Base-by-base conservation (phyloP, 805 yeast genomes). In the fission yeast (Schizosaccharomyces pombe) region DNA sequence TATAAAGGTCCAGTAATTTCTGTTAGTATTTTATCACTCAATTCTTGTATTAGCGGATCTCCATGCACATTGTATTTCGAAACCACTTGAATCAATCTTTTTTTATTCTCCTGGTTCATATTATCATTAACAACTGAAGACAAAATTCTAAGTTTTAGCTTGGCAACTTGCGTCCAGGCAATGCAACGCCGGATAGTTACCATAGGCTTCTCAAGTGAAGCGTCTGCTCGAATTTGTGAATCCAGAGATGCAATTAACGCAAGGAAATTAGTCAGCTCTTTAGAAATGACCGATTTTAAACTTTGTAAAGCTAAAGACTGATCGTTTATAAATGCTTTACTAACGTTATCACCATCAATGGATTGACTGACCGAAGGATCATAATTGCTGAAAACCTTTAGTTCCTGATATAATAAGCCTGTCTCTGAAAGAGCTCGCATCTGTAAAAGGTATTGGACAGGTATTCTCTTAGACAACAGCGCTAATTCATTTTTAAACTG, bases 41-140 rank as follows among this genome's bases (percentile, higher is more conserved):
- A 61, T 0, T 62, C 58, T 33, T 69, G 61, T 1, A 85, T 70
- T 3, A 69, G 57, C 6, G 62, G 58, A 62, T 89, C 94, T 1
- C 95, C 95, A 62, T 78, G 77, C 29, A 68, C 67, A 1, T 77
- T 71, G 47, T 74, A 70, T 2, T 69, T 64, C 60, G 73, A 69
- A 1, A 84, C 67, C 1, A 72, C 60, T 0, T 80, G 72, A 12
- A 87, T 63, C 47, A 82, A 71, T 24, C 22, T 37, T 26, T 75
- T 75, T 52, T 75, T 74, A 0, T 79, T 78, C 31, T 61, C 59
- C 40, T 64, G 47, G 5, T 61, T 56, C 53, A 31, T 8, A 29
- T 14, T 22, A n/a, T 16, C 11, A 60, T 60, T 3, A 57, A 67
- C 56, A 3, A 82, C 63, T 52, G 70, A 70, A 57, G 70, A 68